Conservation (phyloP, 73 alveolate genomes). For the Chromera velia region DNA sequence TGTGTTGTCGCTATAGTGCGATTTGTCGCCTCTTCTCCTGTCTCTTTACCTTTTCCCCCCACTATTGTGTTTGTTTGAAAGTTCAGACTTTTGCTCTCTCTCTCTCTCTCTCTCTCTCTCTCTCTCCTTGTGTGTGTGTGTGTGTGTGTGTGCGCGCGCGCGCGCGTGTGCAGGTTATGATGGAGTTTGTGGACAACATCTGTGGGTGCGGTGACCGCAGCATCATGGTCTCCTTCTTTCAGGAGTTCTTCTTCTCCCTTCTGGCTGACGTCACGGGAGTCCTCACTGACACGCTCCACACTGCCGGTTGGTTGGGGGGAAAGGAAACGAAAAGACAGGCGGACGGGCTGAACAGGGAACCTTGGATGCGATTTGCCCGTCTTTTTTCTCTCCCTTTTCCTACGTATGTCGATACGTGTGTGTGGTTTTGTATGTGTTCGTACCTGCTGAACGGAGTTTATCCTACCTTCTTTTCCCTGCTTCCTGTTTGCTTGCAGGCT, state of each 20-base stretch:
- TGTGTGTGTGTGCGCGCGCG: constrained; percentile 5
- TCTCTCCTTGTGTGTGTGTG: neutral
- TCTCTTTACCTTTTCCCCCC: neutral
- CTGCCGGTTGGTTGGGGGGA: constrained; percentile 60
- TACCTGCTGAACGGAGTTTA: constrained; percentile 55
- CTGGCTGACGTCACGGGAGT: constrained; percentile 56
- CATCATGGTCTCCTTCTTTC: constrained; percentile 53
- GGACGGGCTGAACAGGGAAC: neutral
- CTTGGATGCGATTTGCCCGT: constrained; percentile 36
- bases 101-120: neutral
- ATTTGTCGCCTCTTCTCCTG: neutral
- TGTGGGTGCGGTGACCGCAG: too few relatives aligned
- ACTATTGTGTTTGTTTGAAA: neutral
- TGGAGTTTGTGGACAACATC: constrained; percentile 18
- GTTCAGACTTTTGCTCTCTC: neutral
- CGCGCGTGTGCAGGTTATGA: neutral
- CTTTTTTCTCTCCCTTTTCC: constrained; percentile 34
- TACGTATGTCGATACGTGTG: neutral
- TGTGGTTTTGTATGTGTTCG: neutral
- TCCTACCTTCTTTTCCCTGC: too few relatives aligned
- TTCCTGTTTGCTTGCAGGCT: too few relatives aligned
- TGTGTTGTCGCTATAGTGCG: too few relatives aligned
- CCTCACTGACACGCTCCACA: constrained; percentile 63
- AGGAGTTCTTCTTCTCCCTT: constrained; percentile 49
- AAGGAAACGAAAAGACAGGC: neutral